Base-by-base conservation (phyloP, 345 rosid species). In the Alliaria petiolata region DNA sequence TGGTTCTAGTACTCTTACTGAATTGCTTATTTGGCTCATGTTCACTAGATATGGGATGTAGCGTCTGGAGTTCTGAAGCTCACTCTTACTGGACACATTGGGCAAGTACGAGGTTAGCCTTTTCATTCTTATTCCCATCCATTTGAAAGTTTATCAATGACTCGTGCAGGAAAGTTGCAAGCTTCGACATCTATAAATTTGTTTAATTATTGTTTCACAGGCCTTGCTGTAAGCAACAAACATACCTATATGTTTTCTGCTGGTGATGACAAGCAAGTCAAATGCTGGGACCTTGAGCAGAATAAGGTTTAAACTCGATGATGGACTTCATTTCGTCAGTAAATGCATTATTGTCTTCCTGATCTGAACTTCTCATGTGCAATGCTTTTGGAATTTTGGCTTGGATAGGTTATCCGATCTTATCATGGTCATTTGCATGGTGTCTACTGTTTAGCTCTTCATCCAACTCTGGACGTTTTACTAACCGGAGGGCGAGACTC, bases 211-310 rank as follows among this genome's bases (percentile, higher is more conserved):
- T 59, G 20, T 19, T 76, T 66, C 83, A 47, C 83, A 91, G 97
- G 97, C 52, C 97, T 95, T 15, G 95, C 97, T 45, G 87, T 95
- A 60, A 95, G 99, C 81, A 83, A 35, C 58, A 83, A 65, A 77
- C 91, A 86, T 69, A 89, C 97, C n/a, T 95, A 89, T 76, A 85
- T 91, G 96, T 91, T 91, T 75, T 95, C 96, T 55, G 93, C 90
- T 70, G 96, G 86, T 67, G 97, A 95, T 76, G 99, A 95, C 77
- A 95, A 95, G 64, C 96, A 87, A 85, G 96, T 91, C 67, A 91
- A 95, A 79, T 95, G 99, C 69, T 91, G 96, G 96, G 99, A 95
- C 66, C 96, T 95, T 78, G 97, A 95, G 74, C 91, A 93, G 68
- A 95, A 91, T 64, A 95, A 95, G 97, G 98, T 91, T 33, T 69